A percentile compares a stretch with the other conserved stretches of the same genome.
Conservation (phyloP, 2,329 filamentous ascomycete genomes). For the Phyllachora maydis region DNA sequence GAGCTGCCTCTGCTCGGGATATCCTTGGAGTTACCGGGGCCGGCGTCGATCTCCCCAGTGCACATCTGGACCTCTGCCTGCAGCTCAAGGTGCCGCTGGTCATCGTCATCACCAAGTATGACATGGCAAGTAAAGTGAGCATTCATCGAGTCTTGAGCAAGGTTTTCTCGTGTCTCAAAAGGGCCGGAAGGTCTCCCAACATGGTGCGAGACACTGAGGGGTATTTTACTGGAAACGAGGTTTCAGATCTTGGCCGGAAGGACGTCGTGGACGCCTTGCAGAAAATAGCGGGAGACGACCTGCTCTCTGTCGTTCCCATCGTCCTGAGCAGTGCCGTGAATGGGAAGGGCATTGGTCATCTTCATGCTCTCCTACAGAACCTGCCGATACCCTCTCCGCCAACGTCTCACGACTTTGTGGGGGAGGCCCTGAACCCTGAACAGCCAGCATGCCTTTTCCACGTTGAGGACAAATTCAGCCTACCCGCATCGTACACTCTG, state of each 20-base stretch:
- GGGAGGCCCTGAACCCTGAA: constrained; percentile 32
- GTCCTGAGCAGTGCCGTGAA: constrained; percentile 73
- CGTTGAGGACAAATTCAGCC: constrained; percentile 73
- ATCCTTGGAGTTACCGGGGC: constrained; percentile 24
- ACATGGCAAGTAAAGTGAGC: constrained; percentile 55
- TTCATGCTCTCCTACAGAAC: constrained; percentile 63
- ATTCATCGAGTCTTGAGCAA: constrained; percentile 51
- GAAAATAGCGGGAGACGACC: no score
- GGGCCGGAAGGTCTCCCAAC: constrained; percentile 49
- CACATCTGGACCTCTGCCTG: constrained; percentile 70
- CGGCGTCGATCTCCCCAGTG: constrained; percentile 52
- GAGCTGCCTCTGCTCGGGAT: constrained; percentile 28
- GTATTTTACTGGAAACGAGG: no score
- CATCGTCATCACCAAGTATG: constrained; percentile 78
- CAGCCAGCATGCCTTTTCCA: constrained; percentile 55
- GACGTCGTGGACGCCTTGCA: constrained; percentile 30
- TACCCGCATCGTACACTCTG: constrained; percentile 41
- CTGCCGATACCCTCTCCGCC: constrained; percentile 47
- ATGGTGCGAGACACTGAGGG: constrained; percentile 43
- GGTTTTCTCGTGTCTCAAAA: constrained; percentile 60
- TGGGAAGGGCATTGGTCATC: constrained; percentile 57
- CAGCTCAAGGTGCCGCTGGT: constrained; percentile 59
- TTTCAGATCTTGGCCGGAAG: constrained; percentile 33
- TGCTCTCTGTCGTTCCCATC: constrained; percentile 50
- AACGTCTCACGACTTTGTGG: constrained; percentile 31